Evolutionary conservation across 257 asterid genomes (phyloP).

Genomic region (Jasminum sambac): DNA sequence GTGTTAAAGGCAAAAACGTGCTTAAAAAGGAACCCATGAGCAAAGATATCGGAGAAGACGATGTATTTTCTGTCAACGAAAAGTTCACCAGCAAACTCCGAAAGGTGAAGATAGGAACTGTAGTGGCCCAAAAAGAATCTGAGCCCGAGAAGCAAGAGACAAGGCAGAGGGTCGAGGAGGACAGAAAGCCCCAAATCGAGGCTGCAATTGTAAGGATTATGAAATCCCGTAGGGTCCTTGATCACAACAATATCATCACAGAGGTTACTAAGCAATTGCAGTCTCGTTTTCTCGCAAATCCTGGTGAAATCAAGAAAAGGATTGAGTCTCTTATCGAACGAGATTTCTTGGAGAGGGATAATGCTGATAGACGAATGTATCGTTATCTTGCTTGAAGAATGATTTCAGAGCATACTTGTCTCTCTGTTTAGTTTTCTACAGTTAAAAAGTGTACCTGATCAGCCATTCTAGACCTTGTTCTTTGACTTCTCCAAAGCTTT

Average conservation of each 20-base stretch:
- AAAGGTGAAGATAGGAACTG: constrained; percentile 58
- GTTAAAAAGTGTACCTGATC: constrained; percentile 25
- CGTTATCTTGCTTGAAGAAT: constrained; percentile 48
- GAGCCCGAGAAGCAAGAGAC: constrained; percentile 65
- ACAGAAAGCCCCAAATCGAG: constrained; percentile 59
- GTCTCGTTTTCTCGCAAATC: constrained; percentile 55
- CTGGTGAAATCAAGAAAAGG: constrained; percentile 56
- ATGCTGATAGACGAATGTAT: constrained; percentile 37
- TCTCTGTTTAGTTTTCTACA: constrained; percentile 29
- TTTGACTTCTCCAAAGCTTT: constrained; percentile 23
- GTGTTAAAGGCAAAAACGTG: constrained; percentile 59
- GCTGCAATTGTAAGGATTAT: constrained; percentile 59
- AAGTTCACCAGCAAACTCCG: constrained; percentile 46
- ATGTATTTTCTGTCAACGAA: constrained; percentile 46
- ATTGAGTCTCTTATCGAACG: constrained; percentile 61
- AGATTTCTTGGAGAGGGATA: constrained; percentile 63
- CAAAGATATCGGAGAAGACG: constrained; percentile 54
- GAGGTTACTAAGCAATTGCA: constrained; percentile 62
- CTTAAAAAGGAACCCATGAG: constrained; percentile 62
- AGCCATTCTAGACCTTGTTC: constrained; percentile 20
- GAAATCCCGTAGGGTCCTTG: constrained; percentile 57
- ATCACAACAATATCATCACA: constrained; percentile 51
- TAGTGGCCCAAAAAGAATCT: constrained; percentile 61
- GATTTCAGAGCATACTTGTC: constrained; percentile 9
- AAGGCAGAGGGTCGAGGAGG: constrained; percentile 62